Percentiles rank a stretch among this genome's conserved stretches.
These are phyloP conservation scores for Pleurotus cornucopiae DNA, from an alignment of 768 basidiomycete genomes.

Conservation along the genomic window DNA sequence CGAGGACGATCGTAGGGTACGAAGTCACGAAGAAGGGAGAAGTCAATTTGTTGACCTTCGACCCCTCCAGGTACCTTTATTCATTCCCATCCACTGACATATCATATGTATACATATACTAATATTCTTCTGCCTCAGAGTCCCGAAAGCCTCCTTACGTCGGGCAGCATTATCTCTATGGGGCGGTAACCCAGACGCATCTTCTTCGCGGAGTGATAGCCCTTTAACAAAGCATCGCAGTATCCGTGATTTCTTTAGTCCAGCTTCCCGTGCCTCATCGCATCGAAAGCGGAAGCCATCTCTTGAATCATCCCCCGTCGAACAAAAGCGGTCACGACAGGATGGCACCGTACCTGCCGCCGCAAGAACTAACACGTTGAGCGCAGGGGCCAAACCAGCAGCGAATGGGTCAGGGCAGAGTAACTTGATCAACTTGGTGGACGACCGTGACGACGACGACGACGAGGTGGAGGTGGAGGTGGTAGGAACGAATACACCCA, in stretches of 20 bases:
- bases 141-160: slow-evolving; percentile 15
- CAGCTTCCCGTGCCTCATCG: background rate
- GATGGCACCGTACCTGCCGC: background rate
- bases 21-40: slow-evolving; percentile 57
- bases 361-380: background rate
- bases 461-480: slow-evolving; percentile 18
- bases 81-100: background rate
- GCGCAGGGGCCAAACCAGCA: background rate
- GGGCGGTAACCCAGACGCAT: background rate
- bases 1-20: slow-evolving; percentile 82
- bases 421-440: slow-evolving; percentile 8
- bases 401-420: background rate
- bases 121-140: slow-evolving; percentile 13
- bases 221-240: background rate
- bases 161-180: slow-evolving; percentile 5
- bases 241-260: background rate
- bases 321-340: background rate
- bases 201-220: background rate
- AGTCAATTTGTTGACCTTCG: slow-evolving; percentile 68
- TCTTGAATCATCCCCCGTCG: background rate
- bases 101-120: background rate
- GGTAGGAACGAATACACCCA: slow-evolving; percentile 8
- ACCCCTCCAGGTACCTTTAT: slow-evolving; percentile 59
- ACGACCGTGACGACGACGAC: slow-evolving; percentile 25
- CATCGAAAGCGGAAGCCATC: background rate